Evolutionary conservation across 768 basidiomycete genomes (phyloP), one percentile per base, ranked within the genome.

Genomic region (Lactifluus hygrophoroides): DNA sequence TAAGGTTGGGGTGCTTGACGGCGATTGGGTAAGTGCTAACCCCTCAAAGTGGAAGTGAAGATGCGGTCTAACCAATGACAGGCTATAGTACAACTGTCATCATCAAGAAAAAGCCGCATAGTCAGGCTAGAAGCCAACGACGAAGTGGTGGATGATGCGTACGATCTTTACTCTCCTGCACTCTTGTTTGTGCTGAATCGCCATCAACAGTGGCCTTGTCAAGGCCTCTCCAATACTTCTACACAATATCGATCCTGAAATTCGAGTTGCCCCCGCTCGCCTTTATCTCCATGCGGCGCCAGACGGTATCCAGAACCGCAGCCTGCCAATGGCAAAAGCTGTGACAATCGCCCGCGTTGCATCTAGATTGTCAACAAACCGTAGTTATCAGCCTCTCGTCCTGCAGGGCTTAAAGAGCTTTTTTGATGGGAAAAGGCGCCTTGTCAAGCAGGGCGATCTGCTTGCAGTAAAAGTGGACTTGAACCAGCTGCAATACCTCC

Each of bases 311-410:
- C 71, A 74, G 5, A 71, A 74, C 54, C 85, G 85, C 28, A 70
- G 76, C 8, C 74, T 93, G 28, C 90, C 92, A 2, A 80, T 71
- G 19, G 93, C 92, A 7, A 75, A 73, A 53, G 73, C 80, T 1
- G 72, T 94, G 21, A 88, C 86, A 1, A 74, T 96, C 51, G 87
- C 90, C 2, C 82, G 90, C n/a, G 75, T 96, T 7, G 82, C 88
- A 0, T 89, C 90, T 0, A 84, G 89, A 1, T 71, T 83, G 54
- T 83, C 88, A 1, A 82, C 77, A 13, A 80, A 82, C 68, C 81
- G 82, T 43, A 68, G 71, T 32, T 86, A 86, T 66, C 87, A 92
- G 66, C 66, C 75, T 0, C 66, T 81, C 6, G 83, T 86, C 65
- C 66, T 90, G 23, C 72, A 74, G 19, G 80, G 81, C 6, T 71